Conservation (phyloP, 208 protist genomes). For the Strigomonas galati region DNA sequence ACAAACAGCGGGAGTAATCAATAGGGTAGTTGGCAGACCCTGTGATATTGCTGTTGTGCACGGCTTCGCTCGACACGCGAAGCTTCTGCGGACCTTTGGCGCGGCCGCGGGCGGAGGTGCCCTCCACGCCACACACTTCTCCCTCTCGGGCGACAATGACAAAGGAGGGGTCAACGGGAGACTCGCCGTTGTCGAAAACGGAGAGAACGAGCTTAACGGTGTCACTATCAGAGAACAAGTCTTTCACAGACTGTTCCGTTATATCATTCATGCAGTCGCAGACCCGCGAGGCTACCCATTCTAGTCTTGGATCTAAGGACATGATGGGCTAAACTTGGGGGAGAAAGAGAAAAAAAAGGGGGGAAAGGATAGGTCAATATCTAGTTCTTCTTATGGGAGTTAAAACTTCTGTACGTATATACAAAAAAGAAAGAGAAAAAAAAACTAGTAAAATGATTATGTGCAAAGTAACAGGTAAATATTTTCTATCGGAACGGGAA, state of each 20-base stretch:
- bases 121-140: slow-evolving; percentile 25
- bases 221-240: slow-evolving; percentile 47
- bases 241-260: slow-evolving; percentile 35
- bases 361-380: background rate
- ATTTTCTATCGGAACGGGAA: slow-evolving; percentile 9
- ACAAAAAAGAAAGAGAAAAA: slow-evolving; percentile 1
- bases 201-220: slow-evolving; percentile 37
- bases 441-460: slow-evolving; percentile 1
- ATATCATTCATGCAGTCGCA: slow-evolving; percentile 61
- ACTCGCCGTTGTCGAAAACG: slow-evolving; percentile 49
- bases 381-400: background rate
- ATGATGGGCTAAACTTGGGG: slow-evolving; percentile 2
- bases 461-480: slow-evolving; percentile 2
- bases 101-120: background rate
- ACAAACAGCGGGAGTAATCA: slow-evolving; percentile 83
- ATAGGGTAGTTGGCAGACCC: slow-evolving; percentile 63
- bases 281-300: slow-evolving; percentile 65
- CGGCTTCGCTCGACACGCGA: slow-evolving; percentile 44
- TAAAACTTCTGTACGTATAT: background rate
- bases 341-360: slow-evolving; percentile 17
- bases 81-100: slow-evolving; percentile 35
- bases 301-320: slow-evolving; percentile 56
- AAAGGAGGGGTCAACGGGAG: slow-evolving; percentile 40
- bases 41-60: slow-evolving; percentile 84
- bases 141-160: slow-evolving; percentile 57